phyloP scores from a whole-genome alignment of 2,329 filamentous ascomycete genomes.

The Fusarium goolgardi region DNA sequence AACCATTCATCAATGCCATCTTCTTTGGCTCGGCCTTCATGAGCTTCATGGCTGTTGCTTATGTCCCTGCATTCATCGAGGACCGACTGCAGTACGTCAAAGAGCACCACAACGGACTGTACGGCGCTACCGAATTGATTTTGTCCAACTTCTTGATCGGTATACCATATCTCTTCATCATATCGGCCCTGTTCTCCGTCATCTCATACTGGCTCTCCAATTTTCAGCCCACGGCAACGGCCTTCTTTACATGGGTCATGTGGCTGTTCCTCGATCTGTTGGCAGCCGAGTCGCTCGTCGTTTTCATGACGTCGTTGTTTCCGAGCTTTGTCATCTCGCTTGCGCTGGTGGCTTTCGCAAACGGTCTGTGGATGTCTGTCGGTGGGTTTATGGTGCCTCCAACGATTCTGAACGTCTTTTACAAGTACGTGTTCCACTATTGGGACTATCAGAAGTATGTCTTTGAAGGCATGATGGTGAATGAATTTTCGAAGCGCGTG shows the following conservation, averaged over 20 bases:
- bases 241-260: conserved; percentile 82
- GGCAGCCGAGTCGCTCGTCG: conserved; percentile 84
- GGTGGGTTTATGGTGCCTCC: conserved; percentile 83
- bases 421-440: conserved; percentile 88
- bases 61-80: conserved; percentile 85
- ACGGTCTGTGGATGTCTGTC: conserved; percentile 90
- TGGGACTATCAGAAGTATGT: conserved; percentile 90
- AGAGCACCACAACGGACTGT: conserved; percentile 84
- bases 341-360: conserved; percentile 84
- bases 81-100: conserved; percentile 54
- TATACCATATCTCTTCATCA: conserved; percentile 82
- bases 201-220: conserved; percentile 85
- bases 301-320: conserved; percentile 77
- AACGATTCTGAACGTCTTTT: conserved; percentile 81
- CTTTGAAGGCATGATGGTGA: conserved; percentile 94
- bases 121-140: conserved; percentile 78
- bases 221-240: conserved; percentile 71
- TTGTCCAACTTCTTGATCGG: conserved; percentile 86
- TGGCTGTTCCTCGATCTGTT: conserved; percentile 89
- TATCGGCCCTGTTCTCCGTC: conserved; percentile 78
- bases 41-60: conserved; percentile 86
- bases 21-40: conserved; percentile 81
- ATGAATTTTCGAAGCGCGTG: conserved; percentile 76
- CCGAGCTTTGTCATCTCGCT: conserved; percentile 84
- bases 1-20: conserved; percentile 85